Evolutionary conservation across 805 yeast genomes (phyloP), one percentile per base, ranked within the genome.

Genomic region (Wickerhamomyces bisporus): DNA sequence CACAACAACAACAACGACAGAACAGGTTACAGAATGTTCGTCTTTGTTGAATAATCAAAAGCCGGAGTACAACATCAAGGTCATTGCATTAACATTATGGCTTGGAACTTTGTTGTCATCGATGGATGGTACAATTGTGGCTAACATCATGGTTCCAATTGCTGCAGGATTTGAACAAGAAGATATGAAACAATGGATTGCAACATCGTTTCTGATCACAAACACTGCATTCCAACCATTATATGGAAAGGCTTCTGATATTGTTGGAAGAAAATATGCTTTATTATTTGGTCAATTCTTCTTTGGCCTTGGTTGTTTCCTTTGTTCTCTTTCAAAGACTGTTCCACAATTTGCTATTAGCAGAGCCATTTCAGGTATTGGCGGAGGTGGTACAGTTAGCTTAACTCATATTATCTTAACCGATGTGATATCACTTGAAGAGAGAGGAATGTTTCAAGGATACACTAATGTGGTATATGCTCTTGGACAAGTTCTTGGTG

Each of bases 181-280:
- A 30, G 63, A 67, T 11, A 49, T 66, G 26, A 57, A 74, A 13
- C 60, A 77, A 3, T 81, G 88, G 87, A 79, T 81, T 4, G 86
- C 86, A 4, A 75, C 86, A 0, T 71, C 83, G 1, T 77, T 79
- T 37, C 60, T 83, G 27, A 60, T 83, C 19, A 77, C 87, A 3
- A 78, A 77, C 46, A 73, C 84, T 3, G 81, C 83, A 3, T 78
- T 80, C 55, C 87, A 80, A 58, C 87, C 86, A 1, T 55, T 82
- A 21, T 79, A 75, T 40, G 89, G 89, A 3, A 73, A 79, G 39
- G 59, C 80, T 29, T 72, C 82, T 32, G 89, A 83, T 47, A 71
- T 82, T 16, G 67, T 69, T 44, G 81, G 81, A 7, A 58, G 81
- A 29, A 66, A 66, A 35, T 57, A 60, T 17, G 65, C 71, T 10